Percentiles rank a stretch among this genome's conserved stretches.
phyloP scores from a whole-genome alignment of 352 stramenopile genomes.

The Globisporangium uncinulatum region DNA sequence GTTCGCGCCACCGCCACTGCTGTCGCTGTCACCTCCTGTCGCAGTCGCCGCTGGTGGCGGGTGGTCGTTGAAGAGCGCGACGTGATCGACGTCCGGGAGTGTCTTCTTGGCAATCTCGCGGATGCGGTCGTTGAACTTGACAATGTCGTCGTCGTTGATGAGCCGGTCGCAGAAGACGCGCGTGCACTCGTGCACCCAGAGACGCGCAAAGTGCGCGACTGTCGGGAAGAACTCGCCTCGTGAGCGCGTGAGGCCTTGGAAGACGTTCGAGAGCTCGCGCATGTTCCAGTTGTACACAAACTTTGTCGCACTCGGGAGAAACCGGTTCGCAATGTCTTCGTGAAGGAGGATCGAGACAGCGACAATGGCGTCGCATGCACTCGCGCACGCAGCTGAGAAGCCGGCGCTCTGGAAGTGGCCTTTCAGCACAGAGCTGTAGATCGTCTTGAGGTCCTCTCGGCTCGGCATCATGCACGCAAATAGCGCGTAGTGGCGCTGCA shows the following conservation, averaged over 20 bases:
- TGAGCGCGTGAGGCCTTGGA: constrained; percentile 91
- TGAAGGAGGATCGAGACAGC: constrained; percentile 90
- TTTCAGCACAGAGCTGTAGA: constrained; percentile 94
- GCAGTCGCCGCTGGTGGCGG: constrained; percentile 16
- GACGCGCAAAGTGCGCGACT: constrained; percentile 73
- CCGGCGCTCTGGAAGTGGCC: constrained; percentile 89
- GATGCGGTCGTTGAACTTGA: constrained; percentile 91
- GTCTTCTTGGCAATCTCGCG: constrained; percentile 91
- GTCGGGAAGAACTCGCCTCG: constrained; percentile 92
- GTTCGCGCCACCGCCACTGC: constrained; percentile 7
- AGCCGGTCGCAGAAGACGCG: constrained; percentile 97
- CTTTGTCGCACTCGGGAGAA: constrained; percentile 95
- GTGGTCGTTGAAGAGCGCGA: constrained; percentile 77
- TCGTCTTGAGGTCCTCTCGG: constrained; percentile 92
- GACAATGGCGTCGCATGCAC: constrained; percentile 84
- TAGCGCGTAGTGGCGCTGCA: constrained; percentile 94
- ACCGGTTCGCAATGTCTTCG: constrained; percentile 91
- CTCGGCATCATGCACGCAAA: constrained; percentile 96
- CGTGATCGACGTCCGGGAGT: constrained; percentile 82
- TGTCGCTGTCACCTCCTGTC: constrained; percentile 14
- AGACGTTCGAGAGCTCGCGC: constrained; percentile 95
- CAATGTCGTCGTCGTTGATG: constrained; percentile 93
- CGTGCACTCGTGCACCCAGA: constrained; percentile 97
- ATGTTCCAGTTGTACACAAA: constrained; percentile 99
- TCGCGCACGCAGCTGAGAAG: constrained; percentile 53